Conservation (phyloP, 306 rosid genomes). For the Vigna trinervia region DNA sequence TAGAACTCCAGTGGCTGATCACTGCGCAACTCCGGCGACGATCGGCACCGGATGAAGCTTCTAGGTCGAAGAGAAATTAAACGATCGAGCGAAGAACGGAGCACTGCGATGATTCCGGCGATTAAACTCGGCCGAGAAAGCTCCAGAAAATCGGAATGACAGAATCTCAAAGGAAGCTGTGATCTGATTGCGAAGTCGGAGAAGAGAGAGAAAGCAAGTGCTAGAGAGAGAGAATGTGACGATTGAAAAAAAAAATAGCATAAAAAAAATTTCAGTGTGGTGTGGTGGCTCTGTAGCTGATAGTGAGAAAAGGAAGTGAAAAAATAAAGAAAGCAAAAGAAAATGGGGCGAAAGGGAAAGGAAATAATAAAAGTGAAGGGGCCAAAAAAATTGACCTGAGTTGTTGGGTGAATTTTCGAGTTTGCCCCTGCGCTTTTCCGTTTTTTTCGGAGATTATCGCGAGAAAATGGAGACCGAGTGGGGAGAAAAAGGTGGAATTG, state of each 20-base stretch:
- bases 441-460: slow-evolving; percentile 15
- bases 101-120: slow-evolving; percentile 52
- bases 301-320: slow-evolving; percentile 31
- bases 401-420: slow-evolving; percentile 28
- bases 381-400: slow-evolving; percentile 23
- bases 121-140: slow-evolving; percentile 57
- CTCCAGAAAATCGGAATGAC: slow-evolving; percentile 61
- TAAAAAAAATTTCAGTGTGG: slow-evolving; percentile 32
- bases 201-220: slow-evolving; percentile 38
- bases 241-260: slow-evolving; percentile 36
- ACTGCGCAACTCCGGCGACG: slow-evolving; percentile 44
- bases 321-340: slow-evolving; percentile 33
- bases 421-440: slow-evolving; percentile 51
- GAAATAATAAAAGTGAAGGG: slow-evolving; percentile 38
- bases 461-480: slow-evolving; percentile 6
- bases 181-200: slow-evolving; percentile 71
- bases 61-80: slow-evolving; percentile 41
- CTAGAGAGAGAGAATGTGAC: slow-evolving; percentile 28
- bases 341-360: slow-evolving; percentile 38
- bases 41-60: slow-evolving; percentile 44
- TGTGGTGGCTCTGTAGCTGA: slow-evolving; percentile 39
- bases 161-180: slow-evolving; percentile 55
- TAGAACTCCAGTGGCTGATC: slow-evolving; percentile 36
- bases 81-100: slow-evolving; percentile 42
- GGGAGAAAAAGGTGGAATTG: slow-evolving; percentile 31